Evolutionary conservation across 2,329 filamentous ascomycete genomes (phyloP), one percentile per base, ranked within the genome.

Genomic region (Colletotrichum navitas): DNA sequence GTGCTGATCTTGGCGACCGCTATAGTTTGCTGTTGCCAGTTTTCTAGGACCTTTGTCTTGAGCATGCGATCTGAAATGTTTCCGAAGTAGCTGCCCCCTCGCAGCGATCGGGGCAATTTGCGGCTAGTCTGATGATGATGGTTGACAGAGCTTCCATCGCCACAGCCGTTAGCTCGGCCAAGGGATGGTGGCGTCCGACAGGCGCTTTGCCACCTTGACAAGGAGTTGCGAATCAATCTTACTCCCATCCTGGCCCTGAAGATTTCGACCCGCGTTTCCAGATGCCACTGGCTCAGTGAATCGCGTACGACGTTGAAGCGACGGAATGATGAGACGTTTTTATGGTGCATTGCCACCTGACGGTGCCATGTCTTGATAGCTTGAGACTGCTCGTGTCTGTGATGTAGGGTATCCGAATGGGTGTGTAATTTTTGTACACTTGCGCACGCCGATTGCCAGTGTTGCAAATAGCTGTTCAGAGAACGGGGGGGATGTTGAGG

Each of bases 11-110:
- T 68, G 34, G 45, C 65, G 14, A 41, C 24, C 11, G 54, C 24
- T 8, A 16, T 41, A 41, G 54, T 26, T 60, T 64, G 68, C 32
- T 45, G 39, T 41, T 68, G 65, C 68, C 68, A 71, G 21, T 63
- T 54, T 24, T 56, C 54, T 26, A 71, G 29, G n/a, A 71, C 65
- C 47, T 68, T 71, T 6, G 54, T 60, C 41, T 36, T 59, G 6
- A 71, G 65, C 68, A 71, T 52, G 24, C 59, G 51, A 45, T 71
- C 41, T 34, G 65, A 68, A 41, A 61, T 49, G 2, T n/a, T 36
- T 47, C 43, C 24, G 12, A 43, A 43, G 32, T 60, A 63, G n/a
- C 4, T 34, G 14, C 32, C 49, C n/a, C 51, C 52, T 24, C 39
- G 43, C n/a, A 26, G 16, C 12, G 39, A 14, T 16, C 36, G 43